Evolutionary conservation across 2,329 filamentous ascomycete species (phyloP).

Genomic region (Botryosphaeria dothidea): DNA sequence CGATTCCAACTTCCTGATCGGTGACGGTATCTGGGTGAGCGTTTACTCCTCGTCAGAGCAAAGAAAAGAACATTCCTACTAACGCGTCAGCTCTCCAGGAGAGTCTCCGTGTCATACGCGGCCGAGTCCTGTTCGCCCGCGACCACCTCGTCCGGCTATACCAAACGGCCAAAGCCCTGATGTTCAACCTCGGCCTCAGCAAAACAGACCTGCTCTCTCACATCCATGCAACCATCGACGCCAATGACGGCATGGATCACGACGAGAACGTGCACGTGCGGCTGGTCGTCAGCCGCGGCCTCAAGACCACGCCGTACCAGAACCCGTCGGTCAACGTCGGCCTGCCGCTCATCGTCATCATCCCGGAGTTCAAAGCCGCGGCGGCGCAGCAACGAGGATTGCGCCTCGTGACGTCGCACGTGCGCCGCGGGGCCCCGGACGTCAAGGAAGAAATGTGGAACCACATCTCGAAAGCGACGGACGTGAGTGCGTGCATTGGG

Average conservation of each 20-base stretch:
- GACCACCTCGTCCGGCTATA: neutral
- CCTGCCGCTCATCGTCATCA: neutral
- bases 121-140: neutral
- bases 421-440: neutral
- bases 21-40: neutral
- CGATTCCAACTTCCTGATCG: neutral
- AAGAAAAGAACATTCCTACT: too few relatives aligned
- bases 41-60: neutral
- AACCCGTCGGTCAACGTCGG: neutral
- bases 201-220: neutral
- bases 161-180: neutral
- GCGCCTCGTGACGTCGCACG: neutral
- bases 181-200: neutral
- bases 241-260: neutral
- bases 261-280: neutral
- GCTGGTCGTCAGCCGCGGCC: neutral
- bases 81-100: neutral
- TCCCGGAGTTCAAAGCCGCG: neutral
- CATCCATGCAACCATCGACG: neutral
- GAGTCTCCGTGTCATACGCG: neutral
- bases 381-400: neutral
- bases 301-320: neutral
- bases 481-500: neutral
- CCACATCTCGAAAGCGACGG: neutral
- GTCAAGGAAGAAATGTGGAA: slow-evolving; percentile 1